phyloP scores from a whole-genome alignment of 2,329 filamentous ascomycete species.

The Amesomyces nigricolor region DNA sequence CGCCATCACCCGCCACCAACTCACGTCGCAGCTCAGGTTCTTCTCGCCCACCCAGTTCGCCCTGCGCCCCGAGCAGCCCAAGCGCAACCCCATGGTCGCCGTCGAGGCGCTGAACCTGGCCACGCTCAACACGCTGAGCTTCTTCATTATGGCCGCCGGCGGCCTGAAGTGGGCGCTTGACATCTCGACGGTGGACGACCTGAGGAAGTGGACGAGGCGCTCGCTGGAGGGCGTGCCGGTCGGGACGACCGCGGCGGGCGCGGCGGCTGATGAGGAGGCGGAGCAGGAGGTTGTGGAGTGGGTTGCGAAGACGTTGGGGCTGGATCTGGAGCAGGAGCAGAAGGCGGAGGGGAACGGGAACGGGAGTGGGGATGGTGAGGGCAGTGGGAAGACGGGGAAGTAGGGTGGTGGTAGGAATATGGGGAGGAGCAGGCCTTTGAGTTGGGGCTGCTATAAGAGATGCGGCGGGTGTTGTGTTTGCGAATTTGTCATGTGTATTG shows the following conservation, averaged over 20 bases:
- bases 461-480: too few species aligned
- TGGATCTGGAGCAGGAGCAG: slow-evolving; percentile 30
- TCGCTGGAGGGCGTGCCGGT: slow-evolving; percentile 33
- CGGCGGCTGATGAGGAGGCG: slow-evolving; percentile 41
- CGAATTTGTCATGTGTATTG: too few species aligned
- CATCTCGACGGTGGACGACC: slow-evolving; percentile 62
- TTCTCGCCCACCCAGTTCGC: slow-evolving; percentile 56
- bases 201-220: slow-evolving; percentile 47
- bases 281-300: slow-evolving; percentile 59
- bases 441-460: too few species aligned
- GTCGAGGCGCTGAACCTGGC: slow-evolving; percentile 79
- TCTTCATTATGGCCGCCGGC: slow-evolving; percentile 69
- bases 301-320: slow-evolving; percentile 54
- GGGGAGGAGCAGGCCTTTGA: not conserved
- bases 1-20: slow-evolving; percentile 58
- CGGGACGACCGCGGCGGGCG: slow-evolving; percentile 27
- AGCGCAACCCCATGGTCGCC: slow-evolving; percentile 61
- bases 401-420: not conserved
- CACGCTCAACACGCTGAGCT: slow-evolving; percentile 75
- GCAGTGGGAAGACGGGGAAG: not conserved
- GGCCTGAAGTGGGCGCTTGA: slow-evolving; percentile 73
- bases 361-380: not conserved
- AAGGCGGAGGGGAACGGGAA: not conserved
- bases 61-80: slow-evolving; percentile 19
- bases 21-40: slow-evolving; percentile 61